These are phyloP conservation scores for Phytophthora niederhauseri DNA, from an alignment of 352 stramenopile species.

Conservation along the genomic window DNA sequence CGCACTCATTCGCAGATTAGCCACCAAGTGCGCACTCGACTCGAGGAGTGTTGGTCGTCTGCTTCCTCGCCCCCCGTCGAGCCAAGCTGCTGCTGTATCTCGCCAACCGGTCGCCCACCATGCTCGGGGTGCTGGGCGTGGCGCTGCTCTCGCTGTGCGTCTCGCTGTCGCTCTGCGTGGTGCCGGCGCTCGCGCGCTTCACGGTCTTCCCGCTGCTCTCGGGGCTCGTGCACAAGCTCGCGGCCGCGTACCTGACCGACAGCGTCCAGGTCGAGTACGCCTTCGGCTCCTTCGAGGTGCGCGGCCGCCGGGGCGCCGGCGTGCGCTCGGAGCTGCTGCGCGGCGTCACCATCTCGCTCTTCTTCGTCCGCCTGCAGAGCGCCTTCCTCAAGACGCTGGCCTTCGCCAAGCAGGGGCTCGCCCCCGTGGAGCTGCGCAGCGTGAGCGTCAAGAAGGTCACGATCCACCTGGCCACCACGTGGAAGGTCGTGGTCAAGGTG, in stretches of 20 bases:
- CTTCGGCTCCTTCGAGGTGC: slow-evolving; percentile 54
- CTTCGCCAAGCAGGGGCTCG: slow-evolving; percentile 66
- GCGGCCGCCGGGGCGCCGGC: slow-evolving; percentile 17
- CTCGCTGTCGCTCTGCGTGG: slow-evolving; percentile 66
- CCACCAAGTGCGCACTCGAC: slow-evolving; percentile 7
- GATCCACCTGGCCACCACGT: slow-evolving; percentile 55
- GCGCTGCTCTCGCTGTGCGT: slow-evolving; percentile 59
- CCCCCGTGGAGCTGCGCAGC: slow-evolving; percentile 43
- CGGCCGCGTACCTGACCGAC: slow-evolving; percentile 55
- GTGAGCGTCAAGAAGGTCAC: slow-evolving; percentile 51
- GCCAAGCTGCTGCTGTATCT: slow-evolving; percentile 42
- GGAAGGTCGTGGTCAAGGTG: slow-evolving; percentile 60
- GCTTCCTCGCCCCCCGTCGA: neutral
- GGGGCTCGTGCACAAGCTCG: slow-evolving; percentile 58
- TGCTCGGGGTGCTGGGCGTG: slow-evolving; percentile 52
- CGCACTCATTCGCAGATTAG: slow-evolving; percentile 23
- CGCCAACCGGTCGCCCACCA: slow-evolving; percentile 39
- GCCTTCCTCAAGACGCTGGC: slow-evolving; percentile 61
- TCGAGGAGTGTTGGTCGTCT: slow-evolving; percentile 28
- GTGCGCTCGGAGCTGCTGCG: slow-evolving; percentile 30
- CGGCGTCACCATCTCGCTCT: slow-evolving; percentile 59
- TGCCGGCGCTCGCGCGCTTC: slow-evolving; percentile 56
- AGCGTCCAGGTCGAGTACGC: slow-evolving; percentile 57
- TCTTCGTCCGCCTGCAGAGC: slow-evolving; percentile 54
- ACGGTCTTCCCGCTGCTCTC: slow-evolving; percentile 69